Evolutionary conservation across 805 yeast genomes (phyloP).

Genomic region (Wickerhamia fluorescens): DNA sequence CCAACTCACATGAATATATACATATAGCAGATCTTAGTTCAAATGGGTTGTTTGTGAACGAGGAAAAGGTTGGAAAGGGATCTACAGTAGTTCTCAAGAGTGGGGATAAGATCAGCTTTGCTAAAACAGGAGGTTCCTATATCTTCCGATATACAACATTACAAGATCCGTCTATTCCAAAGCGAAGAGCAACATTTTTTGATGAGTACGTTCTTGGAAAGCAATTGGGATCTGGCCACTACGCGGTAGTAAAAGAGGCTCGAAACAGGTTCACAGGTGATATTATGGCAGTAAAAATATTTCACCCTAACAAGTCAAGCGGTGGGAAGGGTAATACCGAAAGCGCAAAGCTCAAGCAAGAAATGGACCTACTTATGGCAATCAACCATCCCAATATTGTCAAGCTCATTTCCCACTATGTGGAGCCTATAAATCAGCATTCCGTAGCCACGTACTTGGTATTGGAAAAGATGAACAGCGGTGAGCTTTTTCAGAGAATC

Average conservation of each 20-base stretch:
- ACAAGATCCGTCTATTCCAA: conserved; percentile 10
- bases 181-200: conserved; percentile 35
- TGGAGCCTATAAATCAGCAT: conserved; percentile 46
- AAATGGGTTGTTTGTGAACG: conserved; percentile 66
- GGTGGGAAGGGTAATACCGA: conserved; percentile 12
- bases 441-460: conserved; percentile 54
- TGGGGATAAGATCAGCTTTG: conserved; percentile 61
- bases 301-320: conserved; percentile 44
- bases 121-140: conserved; percentile 41
- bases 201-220: conserved; percentile 52
- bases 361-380: conserved; percentile 56
- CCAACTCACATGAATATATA: conserved; percentile 25
- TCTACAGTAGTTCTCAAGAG: conserved; percentile 45
- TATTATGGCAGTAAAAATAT: conserved; percentile 66
- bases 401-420: conserved; percentile 50
- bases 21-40: conserved; percentile 52
- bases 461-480: conserved; percentile 65
- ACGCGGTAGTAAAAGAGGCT: conserved; percentile 75
- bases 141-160: conserved; percentile 38
- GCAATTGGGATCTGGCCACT: conserved; percentile 70
- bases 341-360: conserved; percentile 47
- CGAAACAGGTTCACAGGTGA: conserved; percentile 49
- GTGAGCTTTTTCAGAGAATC: conserved; percentile 69
- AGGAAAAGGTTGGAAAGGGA: conserved; percentile 42
- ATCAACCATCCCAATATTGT: conserved; percentile 69